Evolutionary conservation across 2,329 filamentous ascomycete species (phyloP), one percentile per base, ranked within the genome.

Genomic region (Pyrenophora graminea): DNA sequence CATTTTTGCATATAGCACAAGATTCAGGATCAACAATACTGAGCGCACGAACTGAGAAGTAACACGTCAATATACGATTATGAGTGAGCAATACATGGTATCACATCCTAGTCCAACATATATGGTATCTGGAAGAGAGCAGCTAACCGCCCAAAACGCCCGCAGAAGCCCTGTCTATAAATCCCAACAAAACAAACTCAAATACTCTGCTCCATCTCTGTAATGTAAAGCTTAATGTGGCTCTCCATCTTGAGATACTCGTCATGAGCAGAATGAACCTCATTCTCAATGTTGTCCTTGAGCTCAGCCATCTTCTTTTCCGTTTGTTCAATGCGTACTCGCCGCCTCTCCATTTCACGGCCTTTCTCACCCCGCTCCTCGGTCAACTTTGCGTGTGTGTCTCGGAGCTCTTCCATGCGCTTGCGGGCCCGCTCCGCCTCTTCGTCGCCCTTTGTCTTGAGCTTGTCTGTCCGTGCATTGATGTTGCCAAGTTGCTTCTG

Each of bases 281-380:
- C 94, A 55, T 88, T 92, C 70, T 97, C 93, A 57, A 99, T 96
- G 66, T 94, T 95, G 72, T 97, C 94, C 71, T 97, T 97, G 62
- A 99, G 82, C 74, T 99, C 94, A 40, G 89, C 86, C 93, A 97
- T 99, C 92, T 97, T 97, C 79, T 97, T 97, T 82, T 97, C 93
- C 7, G 91, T 96, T 78, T 97, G 91, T 76, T 99, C 94, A 58
- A 99, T 97, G 54, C 92, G 82, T n/a, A 97, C 90, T 62, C 90
- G 85, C 64, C 92, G 82, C 69, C 89, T 86, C 79, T 99, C 94
- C 77, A 97, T 95, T 68, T 97, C 93, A 51, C 90, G 87, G 30
- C 88, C 87, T 76, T 96, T 95, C 47, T 94, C 90, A 1, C 83
- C 84, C 56, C 92, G 82, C 79, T 99, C 93, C 68, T 93, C 89